Percentiles rank a stretch among this genome's conserved stretches.
phyloP scores from a whole-genome alignment of 2,329 filamentous ascomycete genomes.

The Pezicula neosporulosa region DNA sequence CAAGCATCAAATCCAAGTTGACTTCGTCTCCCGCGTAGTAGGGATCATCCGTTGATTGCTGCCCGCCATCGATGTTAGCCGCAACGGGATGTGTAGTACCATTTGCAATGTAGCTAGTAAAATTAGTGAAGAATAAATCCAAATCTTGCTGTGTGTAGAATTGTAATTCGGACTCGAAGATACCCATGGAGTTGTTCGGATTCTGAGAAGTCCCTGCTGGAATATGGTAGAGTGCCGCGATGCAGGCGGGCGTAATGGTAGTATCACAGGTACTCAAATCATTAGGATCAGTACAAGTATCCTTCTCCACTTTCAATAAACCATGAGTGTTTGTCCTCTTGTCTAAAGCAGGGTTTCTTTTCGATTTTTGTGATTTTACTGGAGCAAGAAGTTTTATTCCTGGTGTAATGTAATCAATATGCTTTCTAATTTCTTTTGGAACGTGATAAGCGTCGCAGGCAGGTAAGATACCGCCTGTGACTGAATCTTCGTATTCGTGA shows the following conservation, averaged over 20 bases:
- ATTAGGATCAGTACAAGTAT: constrained; percentile 35
- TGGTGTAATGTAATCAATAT: constrained; percentile 38
- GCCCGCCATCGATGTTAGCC: constrained; percentile 32
- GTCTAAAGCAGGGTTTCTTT: neutral
- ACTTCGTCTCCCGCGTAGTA: constrained; percentile 30
- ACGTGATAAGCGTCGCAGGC: constrained; percentile 18
- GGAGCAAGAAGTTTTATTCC: no score
- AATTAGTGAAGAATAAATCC: constrained; percentile 31
- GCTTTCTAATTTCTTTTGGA: constrained; percentile 40
- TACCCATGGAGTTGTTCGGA: constrained; percentile 37
- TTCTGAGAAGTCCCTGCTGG: constrained; percentile 27
- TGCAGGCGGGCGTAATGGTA: constrained; percentile 27
- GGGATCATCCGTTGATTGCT: constrained; percentile 8
- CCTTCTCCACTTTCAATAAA: neutral
- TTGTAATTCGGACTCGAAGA: constrained; percentile 38
- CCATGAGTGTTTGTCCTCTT: constrained; percentile 1
- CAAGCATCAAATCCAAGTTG: constrained; percentile 38
- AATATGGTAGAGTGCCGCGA: constrained; percentile 39
- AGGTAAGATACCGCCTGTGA: constrained; percentile 2
- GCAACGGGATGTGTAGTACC: constrained; percentile 36
- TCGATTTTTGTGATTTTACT: constrained; percentile 31
- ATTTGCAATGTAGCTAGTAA: constrained; percentile 29
- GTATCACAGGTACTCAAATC: constrained; percentile 29
- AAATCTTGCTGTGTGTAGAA: constrained; percentile 39
- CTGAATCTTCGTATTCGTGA: constrained; percentile 43